phyloP scores from a whole-genome alignment of 2,329 filamentous ascomycete genomes.

The Colletotrichum sp. region DNA sequence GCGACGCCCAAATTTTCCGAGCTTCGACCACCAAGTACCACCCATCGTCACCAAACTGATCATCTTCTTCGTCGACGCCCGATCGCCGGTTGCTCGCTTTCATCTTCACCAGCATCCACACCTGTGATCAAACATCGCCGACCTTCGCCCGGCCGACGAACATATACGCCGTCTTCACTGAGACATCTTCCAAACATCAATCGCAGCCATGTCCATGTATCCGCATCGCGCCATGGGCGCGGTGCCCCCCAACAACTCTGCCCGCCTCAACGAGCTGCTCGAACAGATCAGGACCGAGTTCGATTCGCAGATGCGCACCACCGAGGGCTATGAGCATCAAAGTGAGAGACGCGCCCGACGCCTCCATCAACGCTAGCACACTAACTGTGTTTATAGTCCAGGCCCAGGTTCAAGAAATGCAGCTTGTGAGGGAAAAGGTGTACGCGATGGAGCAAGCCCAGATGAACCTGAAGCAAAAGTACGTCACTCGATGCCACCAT shows the following conservation, averaged over 20 bases:
- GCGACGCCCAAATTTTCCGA: slow-evolving; percentile 14
- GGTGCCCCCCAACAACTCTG: slow-evolving; percentile 62
- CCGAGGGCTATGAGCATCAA: slow-evolving; percentile 89
- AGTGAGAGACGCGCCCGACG: slow-evolving; percentile 66
- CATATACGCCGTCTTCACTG: neutral
- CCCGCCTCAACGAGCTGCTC: slow-evolving; percentile 87
- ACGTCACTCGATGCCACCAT: slow-evolving; percentile 37
- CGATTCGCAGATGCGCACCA: slow-evolving; percentile 80
- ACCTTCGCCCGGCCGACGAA: neutral
- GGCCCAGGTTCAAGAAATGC: slow-evolving; percentile 92
- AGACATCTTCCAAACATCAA: neutral
- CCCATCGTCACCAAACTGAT: neutral
- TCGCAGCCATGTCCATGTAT: slow-evolving; percentile 76
- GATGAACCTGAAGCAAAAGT: slow-evolving; percentile 90
- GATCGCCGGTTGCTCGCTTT: neutral
- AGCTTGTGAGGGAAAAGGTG: slow-evolving; percentile 91
- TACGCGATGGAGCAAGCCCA: slow-evolving; percentile 92
- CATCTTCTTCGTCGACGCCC: neutral
- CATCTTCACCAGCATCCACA: neutral
- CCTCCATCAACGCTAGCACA: neutral
- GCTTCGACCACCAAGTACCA: neutral
- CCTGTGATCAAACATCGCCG: slow-evolving; percentile 1
- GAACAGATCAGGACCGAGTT: slow-evolving; percentile 92
- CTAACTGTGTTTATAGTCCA: slow-evolving; percentile 65
- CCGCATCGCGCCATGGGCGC: slow-evolving; percentile 84